phyloP scores from a whole-genome alignment of 2,329 filamentous ascomycete genomes.

The Sporothrix pseudoabietina region DNA sequence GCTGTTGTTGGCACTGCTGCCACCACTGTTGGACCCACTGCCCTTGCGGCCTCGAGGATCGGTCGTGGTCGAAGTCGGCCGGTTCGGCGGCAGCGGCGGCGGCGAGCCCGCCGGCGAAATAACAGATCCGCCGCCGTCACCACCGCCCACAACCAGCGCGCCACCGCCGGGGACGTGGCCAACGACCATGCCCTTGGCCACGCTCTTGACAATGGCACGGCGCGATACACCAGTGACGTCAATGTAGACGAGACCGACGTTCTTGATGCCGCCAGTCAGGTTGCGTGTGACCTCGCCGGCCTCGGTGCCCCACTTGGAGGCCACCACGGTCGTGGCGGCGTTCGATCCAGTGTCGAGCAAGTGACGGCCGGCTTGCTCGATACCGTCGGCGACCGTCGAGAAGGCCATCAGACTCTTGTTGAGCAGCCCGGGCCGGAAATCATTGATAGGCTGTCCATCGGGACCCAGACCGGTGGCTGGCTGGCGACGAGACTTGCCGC shows the following conservation, averaged over 20 bases:
- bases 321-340: constrained; percentile 82
- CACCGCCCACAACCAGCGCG: constrained; percentile 70
- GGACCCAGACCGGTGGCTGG: constrained; percentile 65
- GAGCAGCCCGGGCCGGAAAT: constrained; percentile 85
- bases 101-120: constrained; percentile 31
- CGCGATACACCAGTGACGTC: constrained; percentile 92
- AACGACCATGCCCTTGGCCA: constrained; percentile 95
- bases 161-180: constrained; percentile 75
- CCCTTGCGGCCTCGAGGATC: constrained; percentile 5
- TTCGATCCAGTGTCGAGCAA: constrained; percentile 72
- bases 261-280: constrained; percentile 86
- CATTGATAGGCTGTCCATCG: constrained; percentile 64
- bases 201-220: constrained; percentile 86
- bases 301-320: constrained; percentile 86
- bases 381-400: constrained; percentile 88
- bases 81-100: constrained; percentile 5
- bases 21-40: constrained; percentile 9
- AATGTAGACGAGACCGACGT: constrained; percentile 95
- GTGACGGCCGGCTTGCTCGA: constrained; percentile 81
- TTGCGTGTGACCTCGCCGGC: constrained; percentile 76
- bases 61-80: neutral
- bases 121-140: constrained; percentile 46
- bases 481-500: constrained; percentile 21
- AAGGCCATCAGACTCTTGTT: constrained; percentile 98
- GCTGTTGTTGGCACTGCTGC: constrained; percentile 35